Evolutionary conservation across 2,329 filamentous ascomycete genomes (phyloP).

Genomic region (Sporothrix brunneoviolacea): DNA sequence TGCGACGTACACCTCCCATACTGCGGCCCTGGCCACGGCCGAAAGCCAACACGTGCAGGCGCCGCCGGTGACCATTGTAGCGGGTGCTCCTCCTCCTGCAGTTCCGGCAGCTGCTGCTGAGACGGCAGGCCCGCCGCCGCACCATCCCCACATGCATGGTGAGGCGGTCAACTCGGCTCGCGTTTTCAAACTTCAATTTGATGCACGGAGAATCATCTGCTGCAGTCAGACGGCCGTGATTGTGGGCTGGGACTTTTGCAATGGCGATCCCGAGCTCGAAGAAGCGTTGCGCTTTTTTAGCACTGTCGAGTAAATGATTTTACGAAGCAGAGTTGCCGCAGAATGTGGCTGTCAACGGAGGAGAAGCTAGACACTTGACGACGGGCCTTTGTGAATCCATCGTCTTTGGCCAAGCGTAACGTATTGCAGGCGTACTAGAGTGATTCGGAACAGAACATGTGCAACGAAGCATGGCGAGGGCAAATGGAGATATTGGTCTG

Average conservation of each 20-base stretch:
- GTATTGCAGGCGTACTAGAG: too few relatives aligned
- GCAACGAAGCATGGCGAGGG: too few relatives aligned
- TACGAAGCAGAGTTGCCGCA: too few relatives aligned
- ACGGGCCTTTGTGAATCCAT: too few relatives aligned
- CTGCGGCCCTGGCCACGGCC: background rate
- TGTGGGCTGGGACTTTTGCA: conserved; percentile 97
- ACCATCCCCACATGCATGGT: conserved; percentile 39
- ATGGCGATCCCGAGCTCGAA: conserved; percentile 72
- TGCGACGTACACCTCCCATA: background rate
- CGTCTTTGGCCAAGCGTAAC: too few relatives aligned
- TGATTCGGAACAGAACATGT: too few relatives aligned
- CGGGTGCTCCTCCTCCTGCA: too few relatives aligned
- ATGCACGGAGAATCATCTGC: conserved; percentile 86
- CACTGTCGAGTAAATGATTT: conserved; percentile 48
- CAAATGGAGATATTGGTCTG: too few relatives aligned
- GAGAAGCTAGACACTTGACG: too few relatives aligned
- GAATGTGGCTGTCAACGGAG: too few relatives aligned
- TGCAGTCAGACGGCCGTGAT: conserved; percentile 88
- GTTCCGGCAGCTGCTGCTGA: conserved; percentile 11
- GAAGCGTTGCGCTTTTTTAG: conserved; percentile 74
- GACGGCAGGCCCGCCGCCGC: background rate
- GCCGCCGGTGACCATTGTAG: too few relatives aligned
- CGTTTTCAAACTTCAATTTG: conserved; percentile 96
- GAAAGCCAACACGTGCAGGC: background rate
- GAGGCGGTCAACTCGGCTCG: conserved; percentile 45